These are phyloP conservation scores for Escovopsis sp. DNA, from an alignment of 2,329 filamentous ascomycete species.

Conservation along the genomic window DNA sequence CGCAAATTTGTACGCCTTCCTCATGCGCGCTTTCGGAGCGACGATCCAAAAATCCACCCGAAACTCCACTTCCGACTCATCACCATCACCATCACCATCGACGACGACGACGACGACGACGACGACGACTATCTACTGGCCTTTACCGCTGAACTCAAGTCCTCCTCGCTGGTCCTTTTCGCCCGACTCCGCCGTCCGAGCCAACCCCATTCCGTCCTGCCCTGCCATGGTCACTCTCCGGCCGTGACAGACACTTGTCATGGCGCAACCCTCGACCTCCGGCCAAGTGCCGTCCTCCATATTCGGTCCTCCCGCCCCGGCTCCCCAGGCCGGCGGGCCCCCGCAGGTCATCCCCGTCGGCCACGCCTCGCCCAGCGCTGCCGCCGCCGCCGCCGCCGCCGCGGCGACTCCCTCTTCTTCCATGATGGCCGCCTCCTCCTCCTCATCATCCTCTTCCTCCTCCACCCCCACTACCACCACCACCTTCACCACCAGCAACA, in stretches of 20 bases:
- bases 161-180: too few species aligned
- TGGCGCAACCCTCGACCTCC: constrained; percentile 32
- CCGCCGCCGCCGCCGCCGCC: constrained; percentile 10
- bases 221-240: constrained; percentile 2
- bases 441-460: neutral
- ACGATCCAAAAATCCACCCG: too few species aligned
- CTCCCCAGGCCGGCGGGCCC: constrained; percentile 12
- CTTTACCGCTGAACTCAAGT: too few species aligned
- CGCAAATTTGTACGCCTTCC: constrained; percentile 3
- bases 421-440: constrained; percentile 12
- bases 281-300: constrained; percentile 27
- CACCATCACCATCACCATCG: too few species aligned
- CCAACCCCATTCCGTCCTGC: too few species aligned
- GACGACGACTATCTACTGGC: too few species aligned
- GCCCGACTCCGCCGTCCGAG: too few species aligned
- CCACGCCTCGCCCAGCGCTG: constrained; percentile 12
- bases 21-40: too few species aligned
- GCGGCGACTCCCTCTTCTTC: constrained; percentile 9
- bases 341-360: constrained; percentile 13
- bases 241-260: constrained; percentile 15
- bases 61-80: too few species aligned
- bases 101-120: too few species aligned
- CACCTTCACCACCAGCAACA: constrained; percentile 7
- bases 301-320: constrained; percentile 26
- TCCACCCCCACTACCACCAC: neutral